Conservation (phyloP, 768 basidiomycete genomes). For the Macrolepiota dolichaula region DNA sequence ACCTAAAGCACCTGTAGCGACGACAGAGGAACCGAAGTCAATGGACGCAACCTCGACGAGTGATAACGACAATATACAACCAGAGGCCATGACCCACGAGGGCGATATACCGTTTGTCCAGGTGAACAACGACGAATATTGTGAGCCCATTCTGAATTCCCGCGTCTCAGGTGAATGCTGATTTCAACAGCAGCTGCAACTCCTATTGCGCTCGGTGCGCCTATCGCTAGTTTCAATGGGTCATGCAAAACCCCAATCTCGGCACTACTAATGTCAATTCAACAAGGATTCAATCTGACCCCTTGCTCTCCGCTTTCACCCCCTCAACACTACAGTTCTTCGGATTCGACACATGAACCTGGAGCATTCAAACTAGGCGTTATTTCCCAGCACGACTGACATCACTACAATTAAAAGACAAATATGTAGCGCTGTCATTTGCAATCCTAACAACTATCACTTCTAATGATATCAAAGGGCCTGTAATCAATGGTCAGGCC, state of each 20-base stretch:
- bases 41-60: neutral
- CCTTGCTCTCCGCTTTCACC: conserved; percentile 63
- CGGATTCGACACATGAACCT: neutral
- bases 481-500: neutral
- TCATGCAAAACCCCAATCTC: conserved; percentile 60
- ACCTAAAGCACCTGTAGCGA: conserved; percentile 19
- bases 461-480: neutral
- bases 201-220: conserved; percentile 9
- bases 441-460: neutral
- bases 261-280: conserved; percentile 56
- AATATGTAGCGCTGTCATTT: neutral
- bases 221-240: neutral
- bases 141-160: neutral
- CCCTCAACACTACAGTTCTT: conserved; percentile 39
- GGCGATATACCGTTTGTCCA: neutral
- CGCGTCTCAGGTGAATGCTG: neutral
- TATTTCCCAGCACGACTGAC: neutral
- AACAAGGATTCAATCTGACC: conserved; percentile 65
- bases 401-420: neutral
- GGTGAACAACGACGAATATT: no score
- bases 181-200: conserved; percentile 17
- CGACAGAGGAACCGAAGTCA: neutral
- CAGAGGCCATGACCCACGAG: neutral
- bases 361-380: conserved; percentile 3
- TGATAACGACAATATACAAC: neutral